Base-by-base conservation (phyloP, 805 yeast species). In the Saccharomyces kudriavzevii region DNA sequence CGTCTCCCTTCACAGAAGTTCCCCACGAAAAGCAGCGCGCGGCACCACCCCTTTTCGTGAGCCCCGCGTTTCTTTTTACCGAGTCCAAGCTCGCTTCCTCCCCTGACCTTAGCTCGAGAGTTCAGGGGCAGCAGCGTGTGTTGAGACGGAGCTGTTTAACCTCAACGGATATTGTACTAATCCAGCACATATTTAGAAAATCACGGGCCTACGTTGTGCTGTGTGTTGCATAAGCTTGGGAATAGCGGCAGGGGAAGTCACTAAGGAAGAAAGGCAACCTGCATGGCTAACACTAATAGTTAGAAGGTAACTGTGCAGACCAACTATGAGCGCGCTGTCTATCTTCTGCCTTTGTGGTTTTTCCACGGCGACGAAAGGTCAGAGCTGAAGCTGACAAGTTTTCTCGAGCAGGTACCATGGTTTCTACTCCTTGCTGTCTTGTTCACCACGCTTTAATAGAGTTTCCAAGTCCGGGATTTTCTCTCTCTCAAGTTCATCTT, bases 381-480 rank as follows among this genome's bases (percentile, higher is more conserved):
- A 9, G 13, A 1, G n/a, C 43, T 17, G 10, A 17, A 17, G 22
- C 1, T 20, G 9, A 17, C 8, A 9, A 17, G 11, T 17, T 3
- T 9, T 17, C 24, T 35, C 9, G 13, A 35, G 24, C 24, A 17
- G 13, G 13, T 35, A 8, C 22, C 8, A 17, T 3, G 17, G 43
- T 20, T 35, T 17, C 10, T 4, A 8, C 43, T 17, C 43, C 24
- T 8, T 17, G 10, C 22, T 35, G 43, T 17, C 22, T 35, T 35
- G 52, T 10, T 52, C 56, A 6, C 55, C 53, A 3, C 60, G 53
- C 4, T 14, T 17, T 2, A 47, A 17, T 3, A 48, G 22, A 1
- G 57, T 25, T n/a, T 48, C 25, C 4, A 52, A 47, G 28, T 59
- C 56, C 2, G 62, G 63, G 0, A 59, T 49, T 4, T 59, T 56